Base-by-base conservation (phyloP, 139 green algal genomes). In the Trebouxia sp. region DNA sequence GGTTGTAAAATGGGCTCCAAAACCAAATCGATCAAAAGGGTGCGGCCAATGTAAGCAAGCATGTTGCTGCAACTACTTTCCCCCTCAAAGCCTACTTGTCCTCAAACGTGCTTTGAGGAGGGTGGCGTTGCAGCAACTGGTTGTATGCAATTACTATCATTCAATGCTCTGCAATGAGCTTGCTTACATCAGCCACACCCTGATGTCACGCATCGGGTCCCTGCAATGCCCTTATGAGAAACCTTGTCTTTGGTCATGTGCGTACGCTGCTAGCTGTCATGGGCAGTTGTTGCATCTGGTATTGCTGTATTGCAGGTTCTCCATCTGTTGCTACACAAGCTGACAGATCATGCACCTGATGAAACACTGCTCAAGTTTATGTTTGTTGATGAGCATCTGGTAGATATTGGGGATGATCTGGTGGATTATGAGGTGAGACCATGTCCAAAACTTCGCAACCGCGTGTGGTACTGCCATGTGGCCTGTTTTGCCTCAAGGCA, bases 351-450 rank as follows among this genome's bases (percentile, higher is more conserved):
- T 39, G 51, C 67, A 67, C 50, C 76, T 15, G 84, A 92, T 48
- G 69, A 88, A 5, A 12, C 26, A 0, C 83, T 95, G 80, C 74
- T 95, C 42, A 70, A 81, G 1, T 96, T 95, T 75, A 83, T 96
- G 43, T 66, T 76, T 0, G 39, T 89, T 3, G 92, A 96, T 51
- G 92, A 96, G 82, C 78, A 85, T 80, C 86, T 96, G 70, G 91
- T 96, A 17, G 92, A 96, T 86, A 94, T 96, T 37, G 88, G 89
- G 0, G 92, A 96, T 80, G 92, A 96, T 65, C 83, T 95, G 15
- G 82, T 85, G 17, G 90, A 94, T 45, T 95, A 96, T 55, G 90
- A 95, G 84, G 91, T 80, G 42, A 43, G 20, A 26, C 22, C 20
- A 22, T 58, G 50, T 22, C 22, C 50, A 3, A 5, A 22, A 22